These are phyloP conservation scores for Theobroma grandiflorum DNA, from an alignment of 441 rosid species.

Conservation along the genomic window DNA sequence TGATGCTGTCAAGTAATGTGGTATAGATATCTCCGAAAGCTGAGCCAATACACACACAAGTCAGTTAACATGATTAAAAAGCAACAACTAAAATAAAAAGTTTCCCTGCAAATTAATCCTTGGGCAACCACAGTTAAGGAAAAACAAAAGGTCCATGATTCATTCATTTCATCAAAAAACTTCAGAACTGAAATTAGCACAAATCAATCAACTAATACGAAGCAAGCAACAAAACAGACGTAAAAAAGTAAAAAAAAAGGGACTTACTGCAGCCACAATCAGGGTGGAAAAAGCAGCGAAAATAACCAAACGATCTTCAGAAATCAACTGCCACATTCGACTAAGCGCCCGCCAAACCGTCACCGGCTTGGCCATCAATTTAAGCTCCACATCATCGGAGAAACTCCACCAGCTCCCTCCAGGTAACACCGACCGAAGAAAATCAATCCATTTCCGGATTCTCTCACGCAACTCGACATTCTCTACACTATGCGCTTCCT, in stretches of 20 bases:
- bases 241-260: neutral
- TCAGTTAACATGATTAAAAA: slow-evolving; percentile 22
- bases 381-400: slow-evolving; percentile 69
- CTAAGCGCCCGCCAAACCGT: slow-evolving; percentile 82
- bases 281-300: slow-evolving; percentile 82
- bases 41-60: slow-evolving; percentile 44
- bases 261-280: slow-evolving; percentile 76
- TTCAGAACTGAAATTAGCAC: neutral
- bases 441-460: slow-evolving; percentile 55
- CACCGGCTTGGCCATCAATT: slow-evolving; percentile 75
- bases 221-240: neutral
- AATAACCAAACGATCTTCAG: slow-evolving; percentile 88
- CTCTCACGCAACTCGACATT: slow-evolving; percentile 50
- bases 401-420: slow-evolving; percentile 97
- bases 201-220: neutral
- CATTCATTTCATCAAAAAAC: neutral
- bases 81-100: neutral
- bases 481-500: slow-evolving; percentile 36
- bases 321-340: slow-evolving; percentile 93
- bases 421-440: slow-evolving; percentile 68
- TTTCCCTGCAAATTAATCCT: neutral
- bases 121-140: neutral
- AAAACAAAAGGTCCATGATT: no score
- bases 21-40: slow-evolving; percentile 88
- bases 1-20: slow-evolving; percentile 95